A percentile compares a stretch with the other conserved stretches of the same genome.
Conservation (phyloP, 108 stramenopile genomes). For the Nitzschia sp. region DNA sequence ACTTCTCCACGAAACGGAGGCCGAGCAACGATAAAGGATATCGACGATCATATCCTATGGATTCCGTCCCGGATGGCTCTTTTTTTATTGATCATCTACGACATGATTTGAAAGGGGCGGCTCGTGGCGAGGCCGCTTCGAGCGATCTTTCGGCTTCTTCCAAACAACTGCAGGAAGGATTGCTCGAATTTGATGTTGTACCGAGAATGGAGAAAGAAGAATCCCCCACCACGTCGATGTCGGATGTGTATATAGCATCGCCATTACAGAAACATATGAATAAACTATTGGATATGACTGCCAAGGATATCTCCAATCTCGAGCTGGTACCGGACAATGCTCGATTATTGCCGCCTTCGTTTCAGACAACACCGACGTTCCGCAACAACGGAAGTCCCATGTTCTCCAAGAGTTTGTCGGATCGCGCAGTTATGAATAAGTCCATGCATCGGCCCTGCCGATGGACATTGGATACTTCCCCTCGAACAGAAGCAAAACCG, state of each 20-base stretch:
- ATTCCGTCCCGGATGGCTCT: too few species aligned
- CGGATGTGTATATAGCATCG: neutral
- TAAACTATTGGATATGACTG: conserved; percentile 7
- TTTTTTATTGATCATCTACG: too few species aligned
- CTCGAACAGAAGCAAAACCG: too few species aligned
- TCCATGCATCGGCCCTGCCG: conserved; percentile 6
- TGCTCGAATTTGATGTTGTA: too few species aligned
- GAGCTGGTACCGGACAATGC: conserved; percentile 15
- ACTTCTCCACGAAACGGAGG: too few species aligned
- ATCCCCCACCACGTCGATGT: neutral
- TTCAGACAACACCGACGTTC: conserved; percentile 7
- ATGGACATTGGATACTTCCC: conserved; percentile 14
- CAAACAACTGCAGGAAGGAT: too few species aligned
- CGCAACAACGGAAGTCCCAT: neutral
- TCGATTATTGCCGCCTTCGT: neutral
- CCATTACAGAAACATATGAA: conserved; percentile 6
- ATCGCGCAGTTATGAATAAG: neutral
- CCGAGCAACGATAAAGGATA: too few species aligned
- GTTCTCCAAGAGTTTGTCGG: conserved; percentile 4
- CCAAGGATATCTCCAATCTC: neutral
- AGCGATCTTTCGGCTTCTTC: too few species aligned
- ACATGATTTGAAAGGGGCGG: too few species aligned
- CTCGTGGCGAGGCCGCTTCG: too few species aligned
- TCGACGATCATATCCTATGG: too few species aligned
- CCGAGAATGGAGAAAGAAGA: neutral